These are phyloP conservation scores for Phaeosphaeria sp. DNA, from an alignment of 2,329 filamentous ascomycete species.

Conservation along the genomic window DNA sequence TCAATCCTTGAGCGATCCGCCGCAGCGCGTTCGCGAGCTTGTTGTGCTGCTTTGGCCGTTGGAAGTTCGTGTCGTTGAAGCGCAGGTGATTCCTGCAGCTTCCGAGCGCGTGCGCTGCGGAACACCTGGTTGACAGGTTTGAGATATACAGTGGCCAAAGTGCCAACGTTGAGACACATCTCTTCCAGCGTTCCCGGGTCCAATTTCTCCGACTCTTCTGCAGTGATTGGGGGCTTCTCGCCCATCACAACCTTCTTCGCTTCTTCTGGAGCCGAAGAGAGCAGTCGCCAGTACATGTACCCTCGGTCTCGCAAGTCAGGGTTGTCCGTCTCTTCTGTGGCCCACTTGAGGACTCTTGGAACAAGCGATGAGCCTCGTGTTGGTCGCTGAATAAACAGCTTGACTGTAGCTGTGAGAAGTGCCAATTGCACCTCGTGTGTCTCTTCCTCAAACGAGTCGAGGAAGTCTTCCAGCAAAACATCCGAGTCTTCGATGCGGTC, in stretches of 20 bases:
- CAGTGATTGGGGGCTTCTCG: slow-evolving; percentile 93
- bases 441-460: slow-evolving; percentile 93
- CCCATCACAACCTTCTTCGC: slow-evolving; percentile 95
- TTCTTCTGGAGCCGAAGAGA: slow-evolving; percentile 87
- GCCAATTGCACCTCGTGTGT: slow-evolving; percentile 95
- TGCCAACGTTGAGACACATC: slow-evolving; percentile 95
- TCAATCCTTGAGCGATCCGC: slow-evolving; percentile 40
- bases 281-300: slow-evolving; percentile 98
- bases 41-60: slow-evolving; percentile 57
- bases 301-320: slow-evolving; percentile 93
- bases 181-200: slow-evolving; percentile 92
- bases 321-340: slow-evolving; percentile 98
- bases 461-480: slow-evolving; percentile 89
- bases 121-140: slow-evolving; percentile 98
- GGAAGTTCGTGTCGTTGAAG: slow-evolving; percentile 76
- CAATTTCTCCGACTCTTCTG: slow-evolving; percentile 86
- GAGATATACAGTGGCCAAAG: slow-evolving; percentile 93
- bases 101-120: slow-evolving; percentile 80
- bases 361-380: slow-evolving; percentile 94
- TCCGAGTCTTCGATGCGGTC: slow-evolving; percentile 98
- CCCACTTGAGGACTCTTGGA: slow-evolving; percentile 95
- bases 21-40: slow-evolving; percentile 40
- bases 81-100: slow-evolving; percentile 81
- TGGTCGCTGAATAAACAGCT: slow-evolving; percentile 95
- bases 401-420: slow-evolving; percentile 93